A percentile compares a stretch with the other conserved stretches of the same genome.
phyloP scores from a whole-genome alignment of 106 monocot species.

The Dactylorhiza incarnata region DNA sequence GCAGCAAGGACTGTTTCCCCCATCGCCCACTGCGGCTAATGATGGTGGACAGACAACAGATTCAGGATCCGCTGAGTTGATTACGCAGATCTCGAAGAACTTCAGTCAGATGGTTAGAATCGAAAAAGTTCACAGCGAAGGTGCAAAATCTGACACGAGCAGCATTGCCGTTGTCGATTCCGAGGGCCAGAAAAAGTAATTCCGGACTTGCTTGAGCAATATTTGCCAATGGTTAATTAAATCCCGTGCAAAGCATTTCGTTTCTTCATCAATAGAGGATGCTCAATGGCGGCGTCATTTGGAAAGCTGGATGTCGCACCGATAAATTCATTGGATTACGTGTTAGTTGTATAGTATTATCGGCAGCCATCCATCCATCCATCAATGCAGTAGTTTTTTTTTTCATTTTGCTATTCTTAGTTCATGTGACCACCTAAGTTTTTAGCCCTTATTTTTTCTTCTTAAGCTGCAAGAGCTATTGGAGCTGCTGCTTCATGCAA shows the following conservation, averaged over 20 bases:
- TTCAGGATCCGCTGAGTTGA: constrained; percentile 21
- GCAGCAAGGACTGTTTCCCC: constrained; percentile 17
- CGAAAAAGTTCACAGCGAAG: constrained; percentile 34
- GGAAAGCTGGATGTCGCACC: background rate
- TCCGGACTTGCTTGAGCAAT: background rate
- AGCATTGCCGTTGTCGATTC: constrained; percentile 16
- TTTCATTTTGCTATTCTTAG: background rate
- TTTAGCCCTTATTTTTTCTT: background rate
- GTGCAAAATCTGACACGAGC: constrained; percentile 10
- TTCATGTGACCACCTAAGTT: background rate
- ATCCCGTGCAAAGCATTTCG: background rate
- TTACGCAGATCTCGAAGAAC: constrained; percentile 52
- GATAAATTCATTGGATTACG: background rate
- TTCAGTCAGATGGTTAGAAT: constrained; percentile 47
- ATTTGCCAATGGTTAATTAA: background rate
- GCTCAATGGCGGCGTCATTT: background rate
- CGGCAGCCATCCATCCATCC: background rate
- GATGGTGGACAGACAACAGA: constrained; percentile 1
- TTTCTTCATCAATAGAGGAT: background rate
- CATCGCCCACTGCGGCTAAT: background rate
- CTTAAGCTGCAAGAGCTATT: constrained; percentile 5
- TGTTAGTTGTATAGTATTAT: constrained; percentile 11
- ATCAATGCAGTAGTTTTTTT: constrained; percentile 3
- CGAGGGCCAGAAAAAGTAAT: constrained; percentile 10
- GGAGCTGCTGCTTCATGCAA: background rate